Base-by-base conservation (phyloP, 139 green algal species). In the Chlamydomonas schloesseri region DNA sequence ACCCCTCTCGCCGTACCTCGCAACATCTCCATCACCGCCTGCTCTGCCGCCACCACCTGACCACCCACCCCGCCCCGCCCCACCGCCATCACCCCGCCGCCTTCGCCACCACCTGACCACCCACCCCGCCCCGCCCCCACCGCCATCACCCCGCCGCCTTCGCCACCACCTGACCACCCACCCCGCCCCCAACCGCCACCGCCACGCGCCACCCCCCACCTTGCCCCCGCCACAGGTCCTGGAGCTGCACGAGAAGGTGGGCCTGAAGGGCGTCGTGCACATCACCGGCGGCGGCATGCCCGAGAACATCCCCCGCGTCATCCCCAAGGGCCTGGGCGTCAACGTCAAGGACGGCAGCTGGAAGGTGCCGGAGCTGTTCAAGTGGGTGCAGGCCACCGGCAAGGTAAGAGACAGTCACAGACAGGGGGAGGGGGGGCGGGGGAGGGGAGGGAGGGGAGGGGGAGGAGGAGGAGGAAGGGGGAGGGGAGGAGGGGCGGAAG, bases 201-300 rank as follows among this genome's bases (percentile, higher is more conserved):
- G 20, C 55, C 55, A 8, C 21, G 9, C 10, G 20, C 55, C 21
- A 28, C 20, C 55, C 55, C 55, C 55, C 21, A 11, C 55, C 20
- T 62, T 11, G 18, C 20, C 55, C 55, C 23, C 50, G 26, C 34
- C 8, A 0, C 78, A 84, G 78, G 67, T 85, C 46, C 65, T 85
- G 23, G 79, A 85, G 67, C 79, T 85, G 2, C 79, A 85, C 64
- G 79, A 85, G 18, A 85, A 85, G 68, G 67, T 85, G 29, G 89
- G 88, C 3, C 74, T 95, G 21, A 95, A 94, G 81, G 92, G 95
- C 36, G 83, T 98, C 33, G 96, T 98, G n/a, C 97, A 99, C 93
- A 99, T 99, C 91, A 99, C 97, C 18, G 97, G 97, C n/a, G 97
- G 98, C 50, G 97, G 97, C 84, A 98, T 99, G 91, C 93, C 95